Evolutionary conservation across 805 yeast genomes (phyloP).

Genomic region (Pichia californica): DNA sequence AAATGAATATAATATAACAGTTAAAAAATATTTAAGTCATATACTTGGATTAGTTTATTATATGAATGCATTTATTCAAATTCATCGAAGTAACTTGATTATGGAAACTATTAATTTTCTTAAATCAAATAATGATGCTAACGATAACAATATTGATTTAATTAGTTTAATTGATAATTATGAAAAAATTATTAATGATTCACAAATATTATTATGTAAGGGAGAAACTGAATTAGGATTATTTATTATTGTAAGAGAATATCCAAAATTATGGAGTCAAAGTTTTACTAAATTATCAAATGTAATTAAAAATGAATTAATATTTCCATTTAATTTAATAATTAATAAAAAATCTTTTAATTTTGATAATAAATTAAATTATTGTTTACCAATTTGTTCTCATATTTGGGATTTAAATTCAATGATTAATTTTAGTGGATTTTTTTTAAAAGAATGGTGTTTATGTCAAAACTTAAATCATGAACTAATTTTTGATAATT

Average conservation of each 20-base stretch:
- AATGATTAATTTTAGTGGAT: constrained; percentile 20
- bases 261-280: constrained; percentile 12
- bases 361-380: constrained; percentile 10
- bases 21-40: not conserved
- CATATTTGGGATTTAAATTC: constrained; percentile 12
- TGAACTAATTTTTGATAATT: not conserved
- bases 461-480: not conserved
- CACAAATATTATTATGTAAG: constrained; percentile 10
- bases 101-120: not conserved
- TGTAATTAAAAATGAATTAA: constrained; percentile 6
- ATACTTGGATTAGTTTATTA: constrained; percentile 11
- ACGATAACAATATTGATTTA: not conserved
- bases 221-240: constrained; percentile 17
- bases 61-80: constrained; percentile 10
- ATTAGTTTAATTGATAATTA: constrained; percentile 10
- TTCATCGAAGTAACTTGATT: not conserved
- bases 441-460: constrained; percentile 20
- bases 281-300: constrained; percentile 8
- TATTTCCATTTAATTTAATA: not conserved
- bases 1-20: not conserved
- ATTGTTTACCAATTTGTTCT: constrained; percentile 14
- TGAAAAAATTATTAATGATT: constrained; percentile 5
- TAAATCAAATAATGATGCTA: not conserved
- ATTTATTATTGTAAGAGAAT: constrained; percentile 9
- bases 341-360: not conserved